Conservation (phyloP, 345 rosid species). For the Eucalyptus grandis region DNA sequence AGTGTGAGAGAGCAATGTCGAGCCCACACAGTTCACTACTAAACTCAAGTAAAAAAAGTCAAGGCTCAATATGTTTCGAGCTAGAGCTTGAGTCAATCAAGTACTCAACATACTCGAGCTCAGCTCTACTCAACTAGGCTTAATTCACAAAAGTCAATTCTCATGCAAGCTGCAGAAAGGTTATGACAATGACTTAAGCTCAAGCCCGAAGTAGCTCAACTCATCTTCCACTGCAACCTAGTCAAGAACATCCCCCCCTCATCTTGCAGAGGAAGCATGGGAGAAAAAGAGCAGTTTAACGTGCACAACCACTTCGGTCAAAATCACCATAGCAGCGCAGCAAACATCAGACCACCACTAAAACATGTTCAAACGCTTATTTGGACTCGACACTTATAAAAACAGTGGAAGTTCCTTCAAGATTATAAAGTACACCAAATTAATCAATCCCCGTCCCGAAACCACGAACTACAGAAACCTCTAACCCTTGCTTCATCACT, state of each 20-base stretch:
- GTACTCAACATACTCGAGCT: neutral
- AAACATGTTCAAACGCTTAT: neutral
- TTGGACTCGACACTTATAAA: neutral
- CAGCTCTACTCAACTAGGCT: neutral
- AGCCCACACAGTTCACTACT: neutral
- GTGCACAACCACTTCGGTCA: neutral
- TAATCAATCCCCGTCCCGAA: neutral
- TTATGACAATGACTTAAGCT: neutral
- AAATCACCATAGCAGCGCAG: neutral
- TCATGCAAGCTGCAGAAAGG: neutral
- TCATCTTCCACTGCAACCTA: neutral
- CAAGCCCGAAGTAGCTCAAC: neutral
- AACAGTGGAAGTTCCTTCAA: neutral
- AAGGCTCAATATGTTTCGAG: neutral
- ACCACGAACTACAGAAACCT: neutral
- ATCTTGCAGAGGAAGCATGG: neutral
- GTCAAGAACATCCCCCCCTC: neutral
- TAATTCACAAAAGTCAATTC: neutral
- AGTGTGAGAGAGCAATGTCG: neutral
- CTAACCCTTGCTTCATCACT: neutral
- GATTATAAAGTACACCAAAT: neutral
- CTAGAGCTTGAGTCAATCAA: neutral
- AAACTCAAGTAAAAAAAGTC: neutral
- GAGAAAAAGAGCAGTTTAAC: neutral
- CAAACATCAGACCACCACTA: neutral